Evolutionary conservation across 331 rosid genomes (phyloP).

Genomic region (Acacia concinna): DNA sequence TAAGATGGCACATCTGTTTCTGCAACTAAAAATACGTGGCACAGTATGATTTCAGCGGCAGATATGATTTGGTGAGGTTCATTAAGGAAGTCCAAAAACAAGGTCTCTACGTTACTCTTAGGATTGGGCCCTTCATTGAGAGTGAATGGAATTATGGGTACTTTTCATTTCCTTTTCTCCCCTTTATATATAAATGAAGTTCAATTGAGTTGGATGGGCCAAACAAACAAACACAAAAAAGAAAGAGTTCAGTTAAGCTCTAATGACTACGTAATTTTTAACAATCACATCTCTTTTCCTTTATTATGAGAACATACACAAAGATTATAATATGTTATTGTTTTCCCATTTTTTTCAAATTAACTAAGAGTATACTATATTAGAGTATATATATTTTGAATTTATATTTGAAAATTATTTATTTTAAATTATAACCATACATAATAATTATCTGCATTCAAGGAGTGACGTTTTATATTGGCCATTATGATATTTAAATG

Average conservation of each 20-base stretch:
- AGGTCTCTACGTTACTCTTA: constrained; percentile 57
- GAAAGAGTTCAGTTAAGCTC: neutral
- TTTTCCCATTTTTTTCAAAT: neutral
- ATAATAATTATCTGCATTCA: neutral
- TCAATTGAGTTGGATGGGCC: neutral
- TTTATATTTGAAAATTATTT: neutral
- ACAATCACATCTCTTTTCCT: neutral
- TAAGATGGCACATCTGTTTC: neutral
- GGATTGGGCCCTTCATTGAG: constrained; percentile 72
- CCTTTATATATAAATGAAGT: neutral
- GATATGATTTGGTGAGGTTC: constrained; percentile 57
- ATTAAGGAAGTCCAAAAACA: constrained; percentile 54
- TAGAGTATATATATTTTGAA: neutral
- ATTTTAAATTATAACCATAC: neutral
- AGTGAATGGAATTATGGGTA: constrained; percentile 60
- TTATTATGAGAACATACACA: neutral
- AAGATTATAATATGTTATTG: too few species aligned
- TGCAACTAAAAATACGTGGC: neutral
- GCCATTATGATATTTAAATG: neutral
- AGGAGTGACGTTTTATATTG: neutral
- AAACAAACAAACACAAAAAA: neutral
- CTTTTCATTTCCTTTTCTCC: neutral
- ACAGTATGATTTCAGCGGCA: constrained; percentile 63
- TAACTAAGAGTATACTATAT: neutral
- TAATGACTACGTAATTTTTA: neutral